A percentile compares a stretch with the other conserved stretches of the same genome.
phyloP scores from a whole-genome alignment of 495 filamentous ascomycete genomes.

The Daldinia concentrica region DNA sequence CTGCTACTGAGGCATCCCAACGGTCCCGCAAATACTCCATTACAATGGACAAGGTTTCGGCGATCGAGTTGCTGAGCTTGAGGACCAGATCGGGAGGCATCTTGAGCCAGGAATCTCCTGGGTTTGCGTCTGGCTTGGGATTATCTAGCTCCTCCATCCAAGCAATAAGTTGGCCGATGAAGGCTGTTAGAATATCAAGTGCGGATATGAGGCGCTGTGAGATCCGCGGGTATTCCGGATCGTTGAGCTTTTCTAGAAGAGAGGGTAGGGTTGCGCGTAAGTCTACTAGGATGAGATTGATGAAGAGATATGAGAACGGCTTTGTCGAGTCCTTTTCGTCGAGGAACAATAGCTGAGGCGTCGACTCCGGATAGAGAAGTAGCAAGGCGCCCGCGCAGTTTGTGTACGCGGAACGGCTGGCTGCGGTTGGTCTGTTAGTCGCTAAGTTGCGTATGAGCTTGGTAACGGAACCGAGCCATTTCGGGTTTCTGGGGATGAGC shows the following conservation, averaged over 20 bases:
- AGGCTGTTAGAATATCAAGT: constrained; percentile 67
- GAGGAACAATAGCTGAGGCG: constrained; percentile 59
- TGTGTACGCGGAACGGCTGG: constrained; percentile 59
- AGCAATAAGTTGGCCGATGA: constrained; percentile 65
- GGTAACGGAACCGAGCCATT: constrained; percentile 56
- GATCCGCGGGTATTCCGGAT: constrained; percentile 55
- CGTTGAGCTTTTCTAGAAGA: constrained; percentile 63
- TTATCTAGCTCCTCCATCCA: constrained; percentile 53
- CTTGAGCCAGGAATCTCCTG: constrained; percentile 17
- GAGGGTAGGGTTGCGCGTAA: constrained; percentile 68
- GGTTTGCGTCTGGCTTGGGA: constrained; percentile 16
- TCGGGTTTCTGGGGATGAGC: constrained; percentile 47
- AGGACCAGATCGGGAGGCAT: constrained; percentile 65
- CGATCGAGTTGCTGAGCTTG: constrained; percentile 65
- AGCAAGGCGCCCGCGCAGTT: constrained; percentile 63
- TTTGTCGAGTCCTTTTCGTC: constrained; percentile 50
- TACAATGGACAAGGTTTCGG: constrained; percentile 65
- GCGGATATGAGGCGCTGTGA: constrained; percentile 65
- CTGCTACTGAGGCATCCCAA: constrained; percentile 66
- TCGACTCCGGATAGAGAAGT: constrained; percentile 56
- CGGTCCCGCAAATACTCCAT: constrained; percentile 73
- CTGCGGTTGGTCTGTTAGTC: constrained; percentile 56
- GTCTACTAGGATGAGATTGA: constrained; percentile 68
- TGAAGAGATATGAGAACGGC: constrained; percentile 67
- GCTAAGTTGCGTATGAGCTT: constrained; percentile 56